Evolutionary conservation across 148 eudicot species (phyloP), one percentile per base, ranked within the genome.

Genomic region (Diospyros kaki): DNA sequence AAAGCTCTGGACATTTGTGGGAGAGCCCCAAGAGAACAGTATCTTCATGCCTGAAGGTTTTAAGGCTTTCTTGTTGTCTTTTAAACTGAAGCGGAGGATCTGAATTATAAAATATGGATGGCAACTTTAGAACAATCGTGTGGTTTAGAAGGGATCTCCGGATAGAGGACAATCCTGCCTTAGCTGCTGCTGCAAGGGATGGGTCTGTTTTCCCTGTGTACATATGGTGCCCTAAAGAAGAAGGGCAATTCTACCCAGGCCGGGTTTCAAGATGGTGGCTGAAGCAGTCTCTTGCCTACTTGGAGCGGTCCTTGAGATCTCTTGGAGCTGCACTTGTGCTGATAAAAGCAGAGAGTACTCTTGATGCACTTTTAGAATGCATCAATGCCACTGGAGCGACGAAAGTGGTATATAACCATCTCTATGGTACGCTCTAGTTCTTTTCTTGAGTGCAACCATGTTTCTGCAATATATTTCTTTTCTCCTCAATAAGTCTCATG

Each of bases 221-320:
- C 72, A 90, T 92, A 84, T 95, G 99, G 99, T 90, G 97, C 70
- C 99, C 99, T 38, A 81, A 89, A 66, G 99, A 95, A 82, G 99
- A 95, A 89, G 97, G 93, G 45, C 96, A 90, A 28, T 95, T 86
- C 72, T 89, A 79, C 58, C 97, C 99, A 0, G 99, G 99, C 9
- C 84, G 99, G 28, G 99, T 93, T 84, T 95, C 99, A 0, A 81
- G 99, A 84, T 95, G 99, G 99, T 95, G 99, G 99, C 79, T 95
- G 64, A 95, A 95, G 86, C 90, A 92, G 51, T 95, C 99, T 55
- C 86, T 95, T 40, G 66, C 66, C 14, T 94, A 92, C 65, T 80
- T 95, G 83, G 84, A 80, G 64, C 89, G 88, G 77, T 89, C 97
- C 52, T 74, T 95, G 84, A 87, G 64, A 73, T 83, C 99, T 55